Percentiles rank a stretch among this genome's conserved stretches.
Evolutionary conservation across 495 filamentous ascomycete genomes (phyloP).

Genomic region (Tuber melanosporum): DNA sequence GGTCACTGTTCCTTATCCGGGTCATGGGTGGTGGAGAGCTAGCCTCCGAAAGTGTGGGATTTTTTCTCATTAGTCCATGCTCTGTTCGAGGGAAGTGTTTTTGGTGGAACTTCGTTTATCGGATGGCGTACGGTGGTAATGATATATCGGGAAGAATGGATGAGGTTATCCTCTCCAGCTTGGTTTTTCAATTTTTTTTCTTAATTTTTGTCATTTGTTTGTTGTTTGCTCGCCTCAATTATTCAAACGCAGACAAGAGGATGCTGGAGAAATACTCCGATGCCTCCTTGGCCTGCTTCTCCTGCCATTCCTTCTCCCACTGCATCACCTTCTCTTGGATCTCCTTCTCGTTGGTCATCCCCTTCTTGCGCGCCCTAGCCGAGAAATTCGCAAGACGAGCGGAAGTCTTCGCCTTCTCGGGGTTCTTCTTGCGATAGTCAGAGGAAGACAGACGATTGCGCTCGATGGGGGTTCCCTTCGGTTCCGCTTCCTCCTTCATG

Average conservation of each 20-base stretch:
- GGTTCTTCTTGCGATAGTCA: slow-evolving; percentile 41
- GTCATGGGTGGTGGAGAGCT: background rate
- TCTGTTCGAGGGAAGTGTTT: background rate
- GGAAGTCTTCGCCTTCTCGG: slow-evolving; percentile 40
- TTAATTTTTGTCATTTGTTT: background rate
- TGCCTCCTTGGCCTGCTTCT: slow-evolving; percentile 41
- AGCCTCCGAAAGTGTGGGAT: background rate
- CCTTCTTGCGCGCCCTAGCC: slow-evolving; percentile 40
- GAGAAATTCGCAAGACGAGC: slow-evolving; percentile 40
- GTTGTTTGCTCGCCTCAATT: background rate
- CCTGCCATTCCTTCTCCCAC: slow-evolving; percentile 42
- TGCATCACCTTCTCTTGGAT: slow-evolving; percentile 36
- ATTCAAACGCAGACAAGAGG: slow-evolving; percentile 40
- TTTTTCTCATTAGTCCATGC: background rate
- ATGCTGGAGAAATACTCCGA: slow-evolving; percentile 41
- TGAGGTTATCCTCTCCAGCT: background rate
- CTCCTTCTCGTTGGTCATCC: slow-evolving; percentile 35
- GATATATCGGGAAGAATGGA: background rate
- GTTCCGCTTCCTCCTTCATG: slow-evolving; percentile 41
- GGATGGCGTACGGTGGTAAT: background rate
- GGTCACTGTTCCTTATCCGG: background rate
- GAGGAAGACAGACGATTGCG: slow-evolving; percentile 40
- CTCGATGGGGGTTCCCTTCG: slow-evolving; percentile 40
- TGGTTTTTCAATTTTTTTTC: background rate
- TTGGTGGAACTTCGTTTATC: background rate